These are phyloP conservation scores for Naematelia encephala DNA, from an alignment of 768 basidiomycete species.

Conservation along the genomic window DNA sequence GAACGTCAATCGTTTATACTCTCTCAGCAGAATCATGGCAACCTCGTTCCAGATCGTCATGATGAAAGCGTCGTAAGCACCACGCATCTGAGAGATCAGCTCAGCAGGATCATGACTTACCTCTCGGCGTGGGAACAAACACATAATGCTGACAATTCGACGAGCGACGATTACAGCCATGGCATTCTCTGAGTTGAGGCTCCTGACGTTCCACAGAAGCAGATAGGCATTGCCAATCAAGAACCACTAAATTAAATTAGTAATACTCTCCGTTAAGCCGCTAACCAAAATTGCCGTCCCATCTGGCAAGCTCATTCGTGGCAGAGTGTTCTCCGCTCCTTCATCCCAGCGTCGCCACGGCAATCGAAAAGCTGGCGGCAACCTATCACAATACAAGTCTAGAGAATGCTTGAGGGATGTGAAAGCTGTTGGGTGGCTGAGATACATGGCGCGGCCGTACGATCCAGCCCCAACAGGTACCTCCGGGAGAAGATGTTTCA, in stretches of 20 bases:
- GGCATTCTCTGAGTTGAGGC: constrained; percentile 5
- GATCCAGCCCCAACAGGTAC: neutral
- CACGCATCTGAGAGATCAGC: constrained; percentile 7
- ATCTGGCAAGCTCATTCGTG: neutral
- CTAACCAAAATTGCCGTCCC: constrained; percentile 14
- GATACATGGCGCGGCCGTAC: neutral
- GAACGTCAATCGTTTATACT: constrained; percentile 9
- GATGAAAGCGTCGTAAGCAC: constrained; percentile 14
- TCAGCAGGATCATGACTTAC: constrained; percentile 1
- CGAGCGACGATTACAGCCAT: constrained; percentile 12
- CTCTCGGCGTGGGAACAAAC: constrained; percentile 2
- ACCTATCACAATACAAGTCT: constrained; percentile 4
- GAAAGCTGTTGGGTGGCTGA: constrained; percentile 10
- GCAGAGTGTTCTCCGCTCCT: neutral
- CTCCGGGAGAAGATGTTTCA: neutral
- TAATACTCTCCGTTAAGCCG: neutral
- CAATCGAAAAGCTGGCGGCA: neutral
- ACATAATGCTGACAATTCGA: constrained; percentile 12
- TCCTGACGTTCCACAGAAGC: constrained; percentile 11
- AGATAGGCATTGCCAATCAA: constrained; percentile 16
- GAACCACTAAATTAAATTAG: constrained; percentile 9
- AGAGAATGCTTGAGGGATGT: constrained; percentile 1
- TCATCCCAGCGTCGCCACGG: constrained; percentile 19
- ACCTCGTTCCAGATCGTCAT: constrained; percentile 19
- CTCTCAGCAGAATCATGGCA: constrained; percentile 19